phyloP scores from a whole-genome alignment of 306 rosid species.

The Vicia villosa region DNA sequence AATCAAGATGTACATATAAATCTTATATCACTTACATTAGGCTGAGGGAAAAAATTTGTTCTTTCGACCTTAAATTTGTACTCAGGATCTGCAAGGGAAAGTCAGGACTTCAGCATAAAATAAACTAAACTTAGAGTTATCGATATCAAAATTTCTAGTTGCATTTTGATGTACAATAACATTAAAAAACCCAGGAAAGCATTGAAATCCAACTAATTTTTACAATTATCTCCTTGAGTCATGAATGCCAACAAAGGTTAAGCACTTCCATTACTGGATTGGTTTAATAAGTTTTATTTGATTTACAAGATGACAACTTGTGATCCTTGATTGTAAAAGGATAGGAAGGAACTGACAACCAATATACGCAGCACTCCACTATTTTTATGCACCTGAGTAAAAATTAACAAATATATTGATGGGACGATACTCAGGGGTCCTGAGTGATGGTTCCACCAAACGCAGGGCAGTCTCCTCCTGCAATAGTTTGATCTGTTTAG shows the following conservation, averaged over 20 bases:
- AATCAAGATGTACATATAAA: slow-evolving; percentile 17
- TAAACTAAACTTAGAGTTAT: not conserved
- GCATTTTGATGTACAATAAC: slow-evolving; percentile 26
- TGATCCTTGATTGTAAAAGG: slow-evolving; percentile 21
- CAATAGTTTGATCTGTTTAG: slow-evolving; percentile 32
- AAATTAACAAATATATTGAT: slow-evolving; percentile 76
- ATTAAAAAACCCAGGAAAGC: slow-evolving; percentile 5
- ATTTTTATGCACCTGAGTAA: slow-evolving; percentile 69
- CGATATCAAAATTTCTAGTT: slow-evolving; percentile 22
- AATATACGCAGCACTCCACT: slow-evolving; percentile 8
- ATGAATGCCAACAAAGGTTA: not conserved
- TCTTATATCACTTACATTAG: slow-evolving; percentile 64
- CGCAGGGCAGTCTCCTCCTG: slow-evolving; percentile 93
- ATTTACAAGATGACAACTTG: not conserved
- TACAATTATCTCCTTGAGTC: not conserved
- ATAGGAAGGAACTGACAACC: not conserved
- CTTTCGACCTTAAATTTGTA: slow-evolving; percentile 74
- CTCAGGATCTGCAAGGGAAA: slow-evolving; percentile 67
- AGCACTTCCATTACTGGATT: not conserved
- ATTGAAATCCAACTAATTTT: not conserved
- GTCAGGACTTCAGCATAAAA: slow-evolving; percentile 31
- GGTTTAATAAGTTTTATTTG: not conserved
- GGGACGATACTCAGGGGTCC: slow-evolving; percentile 81
- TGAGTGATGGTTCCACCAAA: slow-evolving; percentile 64
- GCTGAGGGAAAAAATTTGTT: slow-evolving; percentile 87